Evolutionary conservation across 768 basidiomycete genomes (phyloP).

Genomic region (Russula sp.): DNA sequence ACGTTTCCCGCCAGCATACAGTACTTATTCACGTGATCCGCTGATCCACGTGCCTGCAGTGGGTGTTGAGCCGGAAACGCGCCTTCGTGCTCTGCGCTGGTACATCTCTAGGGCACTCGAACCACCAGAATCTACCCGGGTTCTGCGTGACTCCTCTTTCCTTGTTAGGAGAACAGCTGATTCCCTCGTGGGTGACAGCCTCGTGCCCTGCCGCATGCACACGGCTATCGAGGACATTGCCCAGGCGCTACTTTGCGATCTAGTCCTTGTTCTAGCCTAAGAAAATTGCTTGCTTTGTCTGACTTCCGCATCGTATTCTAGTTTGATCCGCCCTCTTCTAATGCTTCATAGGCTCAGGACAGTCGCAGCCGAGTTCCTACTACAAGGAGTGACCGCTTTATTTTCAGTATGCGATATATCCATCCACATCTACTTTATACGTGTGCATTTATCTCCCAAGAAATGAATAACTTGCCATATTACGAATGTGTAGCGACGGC

Average conservation of each 20-base stretch:
- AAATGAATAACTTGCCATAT: no score
- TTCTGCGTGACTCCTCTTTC: slow-evolving; percentile 13
- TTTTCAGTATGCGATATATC: not conserved
- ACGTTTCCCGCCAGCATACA: not conserved
- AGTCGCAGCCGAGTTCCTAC: not conserved
- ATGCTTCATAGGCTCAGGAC: not conserved
- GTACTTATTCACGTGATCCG: not conserved
- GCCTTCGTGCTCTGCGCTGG: slow-evolving; percentile 17
- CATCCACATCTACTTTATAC: not conserved
- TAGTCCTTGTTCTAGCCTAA: slow-evolving; percentile 12
- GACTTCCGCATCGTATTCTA: not conserved
- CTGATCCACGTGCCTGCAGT: not conserved
- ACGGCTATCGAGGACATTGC: slow-evolving; percentile 15
- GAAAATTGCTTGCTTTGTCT: not conserved
- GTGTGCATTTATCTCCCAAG: not conserved
- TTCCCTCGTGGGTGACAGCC: not conserved
- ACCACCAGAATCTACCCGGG: slow-evolving; percentile 10
- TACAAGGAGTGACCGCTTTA: not conserved
- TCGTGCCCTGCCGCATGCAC: slow-evolving; percentile 10
- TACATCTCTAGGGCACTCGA: slow-evolving; percentile 14
- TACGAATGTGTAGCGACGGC: no score
- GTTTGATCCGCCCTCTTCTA: not conserved
- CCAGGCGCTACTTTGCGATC: slow-evolving; percentile 1
- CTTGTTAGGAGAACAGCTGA: not conserved
- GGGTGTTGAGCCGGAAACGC: slow-evolving; percentile 11